Base-by-base conservation (phyloP, 495 filamentous ascomycete genomes). In the Aspergillus haitiensis region DNA sequence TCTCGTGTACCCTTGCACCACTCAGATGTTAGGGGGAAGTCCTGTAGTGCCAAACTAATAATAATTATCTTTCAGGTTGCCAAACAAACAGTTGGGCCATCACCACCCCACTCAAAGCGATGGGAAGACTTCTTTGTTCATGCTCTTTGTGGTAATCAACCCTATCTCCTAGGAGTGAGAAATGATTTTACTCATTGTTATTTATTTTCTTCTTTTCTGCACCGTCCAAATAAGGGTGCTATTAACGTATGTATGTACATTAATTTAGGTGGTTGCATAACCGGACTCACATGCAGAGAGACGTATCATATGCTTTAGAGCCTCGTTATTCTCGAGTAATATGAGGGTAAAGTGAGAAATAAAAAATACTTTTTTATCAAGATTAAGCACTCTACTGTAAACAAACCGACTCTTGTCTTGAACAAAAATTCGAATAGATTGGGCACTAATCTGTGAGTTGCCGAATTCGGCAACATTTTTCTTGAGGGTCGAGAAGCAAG, bases 281-380 rank as follows among this genome's bases (percentile, higher is more conserved):
- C 33, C 31, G 34, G 27, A 36, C 34, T 48, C 49, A 40, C 48
- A 53, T 54, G 45, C 47, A 35, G 50, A 56, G 44, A 32, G 42
- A 60, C 15, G 7, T 31, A 39, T 56, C 52, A 40, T 51, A 50
- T 34, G 52, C 51, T 51, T 35, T 45, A 48, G 58, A 33, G 56
- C 56, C 18, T 27, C 37, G 55, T 33, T 36, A 34, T 27, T 1
- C 7, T 47, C 45, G 16, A 44, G 21, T n/a, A 51, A 33, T 11
- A 40, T 40, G 37, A 40, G 9, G 4, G 37, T 40, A 40, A 40
- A 40, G n/a, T 40, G n/a, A 40, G 9, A 40, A 40, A 40, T 1
- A 40, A 40, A 40, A 57, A 57, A 57, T 49, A 33, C 55, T 57
- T 27, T 27, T 7, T 3, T 33, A 13, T n/a, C 32, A 52, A 61